phyloP scores from a whole-genome alignment of 2,329 filamentous ascomycete genomes.

The Calonectria ilicicola region DNA sequence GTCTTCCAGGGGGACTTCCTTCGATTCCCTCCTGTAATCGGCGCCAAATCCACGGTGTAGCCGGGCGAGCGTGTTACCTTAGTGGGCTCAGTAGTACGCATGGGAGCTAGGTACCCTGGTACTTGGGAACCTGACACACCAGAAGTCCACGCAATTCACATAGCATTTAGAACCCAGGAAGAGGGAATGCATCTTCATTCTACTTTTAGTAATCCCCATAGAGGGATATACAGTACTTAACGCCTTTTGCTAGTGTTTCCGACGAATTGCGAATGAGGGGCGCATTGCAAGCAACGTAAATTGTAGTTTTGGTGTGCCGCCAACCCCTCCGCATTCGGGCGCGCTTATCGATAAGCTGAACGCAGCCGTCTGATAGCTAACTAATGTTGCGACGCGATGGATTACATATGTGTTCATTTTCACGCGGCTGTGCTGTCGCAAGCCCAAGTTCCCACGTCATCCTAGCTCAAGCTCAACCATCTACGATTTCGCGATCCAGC shows the following conservation, averaged over 20 bases:
- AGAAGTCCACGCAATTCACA: no score
- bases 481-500: conserved; percentile 16
- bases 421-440: conserved; percentile 25
- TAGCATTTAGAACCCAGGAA: no score
- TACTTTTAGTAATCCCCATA: no score
- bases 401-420: conserved; percentile 38
- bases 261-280: no score
- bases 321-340: no score
- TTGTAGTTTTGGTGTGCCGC: no score
- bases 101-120: conserved; percentile 3
- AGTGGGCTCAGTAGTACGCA: background rate
- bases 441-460: conserved; percentile 33
- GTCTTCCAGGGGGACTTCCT: background rate
- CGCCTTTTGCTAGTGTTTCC: no score
- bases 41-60: background rate
- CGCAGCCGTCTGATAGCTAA: background rate
- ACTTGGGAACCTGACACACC: background rate
- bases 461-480: conserved; percentile 8
- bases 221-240: no score
- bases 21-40: background rate
- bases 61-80: background rate
- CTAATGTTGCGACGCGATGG: background rate
- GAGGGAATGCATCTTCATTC: no score
- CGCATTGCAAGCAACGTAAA: no score
- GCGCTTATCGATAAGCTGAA: conserved; percentile 9